These are phyloP conservation scores for Colletotrichum tamarilloi DNA, from an alignment of 2,329 filamentous ascomycete species.

Conservation along the genomic window DNA sequence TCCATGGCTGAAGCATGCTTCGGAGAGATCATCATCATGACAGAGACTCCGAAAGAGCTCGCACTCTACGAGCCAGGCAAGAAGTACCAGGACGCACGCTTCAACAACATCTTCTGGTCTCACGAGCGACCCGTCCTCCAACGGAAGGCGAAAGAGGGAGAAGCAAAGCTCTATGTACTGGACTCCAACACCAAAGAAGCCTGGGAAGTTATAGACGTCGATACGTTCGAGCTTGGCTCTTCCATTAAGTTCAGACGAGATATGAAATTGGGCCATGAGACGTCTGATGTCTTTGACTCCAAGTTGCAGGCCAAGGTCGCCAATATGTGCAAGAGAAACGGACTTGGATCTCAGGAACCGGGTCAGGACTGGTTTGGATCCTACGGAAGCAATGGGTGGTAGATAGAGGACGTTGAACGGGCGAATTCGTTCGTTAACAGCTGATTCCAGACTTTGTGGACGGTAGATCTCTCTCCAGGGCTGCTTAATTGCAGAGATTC, in stretches of 20 bases:
- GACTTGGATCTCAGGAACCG: not conserved
- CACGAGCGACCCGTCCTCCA: constrained; percentile 9
- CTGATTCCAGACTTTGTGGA: no score
- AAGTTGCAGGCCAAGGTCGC: not conserved
- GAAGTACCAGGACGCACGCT: not conserved
- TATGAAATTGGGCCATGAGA: not conserved
- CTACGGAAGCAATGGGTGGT: constrained; percentile 14
- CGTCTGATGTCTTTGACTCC: not conserved
- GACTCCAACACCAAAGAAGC: constrained; percentile 11
- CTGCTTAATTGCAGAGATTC: not conserved
- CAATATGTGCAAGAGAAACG: constrained; percentile 12
- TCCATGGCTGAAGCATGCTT: constrained; percentile 14
- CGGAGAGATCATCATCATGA: constrained; percentile 15
- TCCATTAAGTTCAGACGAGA: not conserved
- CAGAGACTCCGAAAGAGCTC: constrained; percentile 8
- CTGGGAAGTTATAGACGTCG: not conserved
- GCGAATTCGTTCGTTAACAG: no score
- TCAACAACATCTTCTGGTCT: constrained; percentile 17
- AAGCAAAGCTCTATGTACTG: not conserved
- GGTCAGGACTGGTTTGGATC: constrained; percentile 1
- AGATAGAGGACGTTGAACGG: no score
- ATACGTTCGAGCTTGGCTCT: constrained; percentile 4
- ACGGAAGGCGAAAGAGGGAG: not conserved
- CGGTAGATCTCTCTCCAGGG: not conserved
- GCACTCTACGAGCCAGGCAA: constrained; percentile 12